Evolutionary conservation across 805 yeast genomes (phyloP).

Genomic region (Candida lessepsii): DNA sequence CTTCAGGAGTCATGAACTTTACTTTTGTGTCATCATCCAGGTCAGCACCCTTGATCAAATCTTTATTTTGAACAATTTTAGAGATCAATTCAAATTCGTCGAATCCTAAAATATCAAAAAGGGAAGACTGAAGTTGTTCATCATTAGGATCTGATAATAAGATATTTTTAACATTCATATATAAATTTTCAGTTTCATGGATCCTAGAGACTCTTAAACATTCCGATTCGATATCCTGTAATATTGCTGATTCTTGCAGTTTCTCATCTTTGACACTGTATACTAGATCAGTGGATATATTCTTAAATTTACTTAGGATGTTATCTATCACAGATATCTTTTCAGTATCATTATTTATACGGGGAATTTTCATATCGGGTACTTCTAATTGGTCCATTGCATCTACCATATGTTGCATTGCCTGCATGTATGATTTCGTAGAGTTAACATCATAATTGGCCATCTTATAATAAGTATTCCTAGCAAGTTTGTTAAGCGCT

Average conservation of each 20-base stretch:
- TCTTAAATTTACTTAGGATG: constrained; percentile 38
- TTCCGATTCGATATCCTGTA: constrained; percentile 25
- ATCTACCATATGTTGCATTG: constrained; percentile 70
- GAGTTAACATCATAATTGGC: constrained; percentile 51
- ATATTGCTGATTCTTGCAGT: constrained; percentile 6
- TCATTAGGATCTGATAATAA: constrained; percentile 26
- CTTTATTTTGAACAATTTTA: constrained; percentile 50
- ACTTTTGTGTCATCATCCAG: neutral
- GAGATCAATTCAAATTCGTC: constrained; percentile 82
- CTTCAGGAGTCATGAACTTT: constrained; percentile 49
- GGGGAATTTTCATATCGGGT: constrained; percentile 29
- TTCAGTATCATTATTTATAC: constrained; percentile 34
- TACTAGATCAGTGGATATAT: constrained; percentile 32
- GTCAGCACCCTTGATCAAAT: constrained; percentile 16
- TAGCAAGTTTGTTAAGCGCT: neutral
- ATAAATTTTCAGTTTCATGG: constrained; percentile 30
- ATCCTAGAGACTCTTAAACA: constrained; percentile 33
- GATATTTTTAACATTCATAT: constrained; percentile 12
- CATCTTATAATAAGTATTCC: constrained; percentile 19
- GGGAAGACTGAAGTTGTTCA: constrained; percentile 63
- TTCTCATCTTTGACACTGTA: constrained; percentile 16
- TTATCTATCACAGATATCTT: constrained; percentile 26
- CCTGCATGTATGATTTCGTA: constrained; percentile 74
- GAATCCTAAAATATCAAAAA: constrained; percentile 81
- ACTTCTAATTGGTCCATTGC: constrained; percentile 33